Evolutionary conservation across 345 rosid species (phyloP), one percentile per base, ranked within the genome.

Genomic region (Toxicodendron radicans): DNA sequence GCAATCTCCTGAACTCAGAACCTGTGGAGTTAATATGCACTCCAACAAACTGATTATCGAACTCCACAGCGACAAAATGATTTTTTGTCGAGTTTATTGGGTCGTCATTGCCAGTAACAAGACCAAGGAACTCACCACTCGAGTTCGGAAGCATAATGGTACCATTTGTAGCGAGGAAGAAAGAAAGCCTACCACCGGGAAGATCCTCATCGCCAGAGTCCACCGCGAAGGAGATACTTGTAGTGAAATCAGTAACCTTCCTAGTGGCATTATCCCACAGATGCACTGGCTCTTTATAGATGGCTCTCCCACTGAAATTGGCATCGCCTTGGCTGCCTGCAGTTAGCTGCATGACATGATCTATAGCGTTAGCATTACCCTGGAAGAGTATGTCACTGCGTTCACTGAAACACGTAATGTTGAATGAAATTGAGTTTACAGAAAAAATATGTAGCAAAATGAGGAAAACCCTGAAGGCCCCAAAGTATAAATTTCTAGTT

Each of bases 91-190:
- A 64, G 1, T 2, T 1, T 1, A 70, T 66, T 4, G 75, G 58
- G 57, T 71, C 43, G 30, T 27, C 2, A 63, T 77, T 46, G 51
- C 51, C 13, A 46, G 51, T 83, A 53, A 78, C 79, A 5, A 86
- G 68, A 35, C 87, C 87, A 61, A 86, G 62, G 71, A 64, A 83
- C 6, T 87, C 87, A 71, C 78, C 85, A 48, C 68, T 79, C 18
- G 80, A 76, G 66, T 86, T 82, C 0, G 76, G 80, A 52, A 85
- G 85, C 21, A 84, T 12, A 20, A 69, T 66, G 77, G 64, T 75
- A 13, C 68, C 68, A 1, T 69, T 70, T 0, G 84, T 83, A 38
- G 83, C 78, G 9, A 84, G 62, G 64, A 84, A 84, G 21, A 71
- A 70, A 3, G 66, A 33, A 23, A 71, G 23, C 11, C 66, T 57